Evolutionary conservation across 257 asterid genomes (phyloP).

Genomic region (Apocynum venetum): DNA sequence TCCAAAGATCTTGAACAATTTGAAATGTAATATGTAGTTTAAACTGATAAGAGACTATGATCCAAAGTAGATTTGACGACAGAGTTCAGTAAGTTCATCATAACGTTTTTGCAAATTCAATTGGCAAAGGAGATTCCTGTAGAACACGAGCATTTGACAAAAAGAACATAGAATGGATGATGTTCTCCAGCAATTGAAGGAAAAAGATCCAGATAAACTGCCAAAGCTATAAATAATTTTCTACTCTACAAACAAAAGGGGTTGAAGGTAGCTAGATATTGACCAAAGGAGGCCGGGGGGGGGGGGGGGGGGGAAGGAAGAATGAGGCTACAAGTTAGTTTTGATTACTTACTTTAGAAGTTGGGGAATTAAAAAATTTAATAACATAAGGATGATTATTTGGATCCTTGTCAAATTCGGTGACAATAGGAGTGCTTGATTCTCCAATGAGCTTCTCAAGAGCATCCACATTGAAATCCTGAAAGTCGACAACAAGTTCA

Average conservation of each 20-base stretch:
- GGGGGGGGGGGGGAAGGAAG: background rate
- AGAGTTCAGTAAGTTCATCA: slow-evolving; percentile 4
- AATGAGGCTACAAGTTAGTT: background rate
- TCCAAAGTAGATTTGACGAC: background rate
- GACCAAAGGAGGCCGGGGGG: background rate
- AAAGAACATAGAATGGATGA: background rate
- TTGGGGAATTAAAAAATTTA: slow-evolving; percentile 61
- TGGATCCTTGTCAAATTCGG: slow-evolving; percentile 77
- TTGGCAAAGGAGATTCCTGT: background rate
- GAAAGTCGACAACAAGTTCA: slow-evolving; percentile 73
- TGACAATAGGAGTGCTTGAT: slow-evolving; percentile 67
- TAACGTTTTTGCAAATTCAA: background rate
- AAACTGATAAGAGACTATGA: background rate
- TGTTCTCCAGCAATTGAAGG: background rate
- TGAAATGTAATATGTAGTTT: background rate
- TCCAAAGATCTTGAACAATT: background rate
- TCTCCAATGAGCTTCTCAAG: slow-evolving; percentile 73
- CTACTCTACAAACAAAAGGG: background rate
- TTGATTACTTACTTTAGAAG: slow-evolving; percentile 49
- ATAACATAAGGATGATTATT: slow-evolving; percentile 70
- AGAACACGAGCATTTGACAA: background rate
- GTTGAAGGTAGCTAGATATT: background rate
- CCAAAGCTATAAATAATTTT: background rate
- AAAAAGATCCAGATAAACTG: background rate
- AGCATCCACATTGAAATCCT: slow-evolving; percentile 83